These are phyloP conservation scores for Fallopia convolvulus DNA, from an alignment of 148 eudicot species.

Conservation along the genomic window DNA sequence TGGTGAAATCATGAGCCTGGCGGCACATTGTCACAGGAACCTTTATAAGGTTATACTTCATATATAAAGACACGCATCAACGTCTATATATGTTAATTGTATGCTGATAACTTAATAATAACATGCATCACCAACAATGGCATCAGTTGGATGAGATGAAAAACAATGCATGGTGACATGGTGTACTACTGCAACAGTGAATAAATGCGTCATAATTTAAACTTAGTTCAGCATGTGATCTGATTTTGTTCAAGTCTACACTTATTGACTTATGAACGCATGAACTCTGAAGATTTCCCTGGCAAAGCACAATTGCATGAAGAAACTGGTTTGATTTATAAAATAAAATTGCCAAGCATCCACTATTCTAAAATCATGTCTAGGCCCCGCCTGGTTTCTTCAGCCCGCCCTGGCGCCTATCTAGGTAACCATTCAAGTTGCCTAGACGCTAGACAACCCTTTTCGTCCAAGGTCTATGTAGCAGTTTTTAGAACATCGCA, in stretches of 20 bases:
- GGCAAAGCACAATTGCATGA: too few species aligned
- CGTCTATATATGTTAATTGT: not conserved
- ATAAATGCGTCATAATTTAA: not conserved
- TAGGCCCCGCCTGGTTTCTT: too few species aligned
- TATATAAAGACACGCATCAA: not conserved
- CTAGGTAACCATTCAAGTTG: too few species aligned
- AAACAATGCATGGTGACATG: not conserved
- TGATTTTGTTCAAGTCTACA: not conserved
- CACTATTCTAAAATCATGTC: too few species aligned
- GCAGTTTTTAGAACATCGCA: too few species aligned
- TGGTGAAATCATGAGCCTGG: constrained; percentile 31
- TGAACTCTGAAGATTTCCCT: too few species aligned
- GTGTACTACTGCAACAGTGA: not conserved
- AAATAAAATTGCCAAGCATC: too few species aligned
- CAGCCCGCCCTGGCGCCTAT: too few species aligned
- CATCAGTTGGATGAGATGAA: not conserved
- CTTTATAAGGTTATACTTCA: not conserved
- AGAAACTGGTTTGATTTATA: too few species aligned
- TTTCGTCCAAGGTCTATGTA: too few species aligned
- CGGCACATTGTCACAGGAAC: not conserved
- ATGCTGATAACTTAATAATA: not conserved
- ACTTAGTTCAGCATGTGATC: not conserved
- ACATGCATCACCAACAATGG: not conserved
- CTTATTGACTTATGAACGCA: not conserved
- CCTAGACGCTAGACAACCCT: too few species aligned